Base-by-base conservation (phyloP, 2,329 filamentous ascomycete species). In the Aspergillus tamarii region DNA sequence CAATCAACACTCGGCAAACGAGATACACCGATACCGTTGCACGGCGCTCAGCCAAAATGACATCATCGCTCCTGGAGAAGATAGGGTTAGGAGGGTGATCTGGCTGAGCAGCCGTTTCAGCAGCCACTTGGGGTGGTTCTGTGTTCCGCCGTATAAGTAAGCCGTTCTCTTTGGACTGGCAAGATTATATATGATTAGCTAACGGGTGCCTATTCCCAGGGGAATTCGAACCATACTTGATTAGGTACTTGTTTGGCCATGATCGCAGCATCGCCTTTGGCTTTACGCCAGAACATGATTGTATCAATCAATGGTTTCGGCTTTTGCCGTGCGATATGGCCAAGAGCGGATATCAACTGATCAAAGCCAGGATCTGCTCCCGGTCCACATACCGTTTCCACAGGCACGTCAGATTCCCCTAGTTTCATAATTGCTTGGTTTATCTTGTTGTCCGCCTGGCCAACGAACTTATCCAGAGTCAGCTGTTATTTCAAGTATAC, bases 231-330 rank as follows among this genome's bases (percentile, higher is more conserved):
- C 61, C 70, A 59, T 72, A 79, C 74, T 64, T 73, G 76, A 60
- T 66, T 73, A 26, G 69, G 69, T 63, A 72, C 71, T 55, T 82
- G 80, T 59, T 82, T 81, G 32, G 91, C 89, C 67, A 90, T 87
- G 70, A 88, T 90, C 32, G 94, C 93, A 26, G 91, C 89, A 78
- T 98, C 94, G 68, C 93, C 96, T 81, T 98, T 98, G 68, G 88
- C 92, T 78, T 97, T 98, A 61, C 95, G 89, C 95, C 95, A 99
- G 36, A 96, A 86, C 92, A 99, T 99, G 77, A 99, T 93, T 23
- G 92, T 94, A 78, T 99, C 95, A 72, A 99, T 97, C 58, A 99
- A 81, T 6, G 93, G 92, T 76, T 96, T 98, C 6, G 96, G 96
- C 74, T 96, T 96, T 69, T 94, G 91, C 64, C 93, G 91, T 59